Base-by-base conservation (phyloP, 441 rosid species). In the Gossypium lobatum region DNA sequence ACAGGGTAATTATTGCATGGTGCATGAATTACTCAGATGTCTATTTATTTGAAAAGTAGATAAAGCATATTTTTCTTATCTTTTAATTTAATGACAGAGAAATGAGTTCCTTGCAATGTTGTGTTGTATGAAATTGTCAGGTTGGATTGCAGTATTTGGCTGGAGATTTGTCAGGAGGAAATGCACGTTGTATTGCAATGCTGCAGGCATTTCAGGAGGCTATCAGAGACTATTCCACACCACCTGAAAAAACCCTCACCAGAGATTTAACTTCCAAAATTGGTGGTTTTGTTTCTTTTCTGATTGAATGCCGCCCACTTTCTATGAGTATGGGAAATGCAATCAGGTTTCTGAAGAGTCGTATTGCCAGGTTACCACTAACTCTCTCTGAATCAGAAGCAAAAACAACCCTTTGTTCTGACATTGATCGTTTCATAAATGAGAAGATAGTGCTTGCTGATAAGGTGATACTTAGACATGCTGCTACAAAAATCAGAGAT, bases 311-410 rank as follows among this genome's bases (percentile, higher is more conserved):
- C 58, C 84, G 90, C 20, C 91, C 90, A 1, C 89, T 87, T 59
- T 89, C 91, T 72, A 86, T 88, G 80, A 89, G 93, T 81, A 89
- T 89, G 91, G 93, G 91, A 83, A 89, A 89, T 75, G 91, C 91
- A 55, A 89, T 89, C 71, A 87, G 89, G 81, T 87, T 87, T 75
- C 75, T 85, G 59, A 88, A 89, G 83, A 88, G 79, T 82, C 85
- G 66, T 70, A 86, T 89, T 65, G 85, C 87, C 57, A 84, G 82
- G 77, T 77, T 86, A 80, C 87, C 87, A 25, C 71, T 73, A 66
- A 75, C 79, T 77, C 74, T 85, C 20, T 78, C 83, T 16, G 91
- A 88, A 79, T 77, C 85, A 8, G 93, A 89, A 80, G 93, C 90
- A 55, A 87, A 89, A 74, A 78, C 77, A 62, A 50, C 80, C 3